A percentile compares a stretch with the other conserved stretches of the same genome.
These are phyloP conservation scores for Canariomyces notabilis DNA, from an alignment of 2,329 filamentous ascomycete genomes.

Conservation along the genomic window DNA sequence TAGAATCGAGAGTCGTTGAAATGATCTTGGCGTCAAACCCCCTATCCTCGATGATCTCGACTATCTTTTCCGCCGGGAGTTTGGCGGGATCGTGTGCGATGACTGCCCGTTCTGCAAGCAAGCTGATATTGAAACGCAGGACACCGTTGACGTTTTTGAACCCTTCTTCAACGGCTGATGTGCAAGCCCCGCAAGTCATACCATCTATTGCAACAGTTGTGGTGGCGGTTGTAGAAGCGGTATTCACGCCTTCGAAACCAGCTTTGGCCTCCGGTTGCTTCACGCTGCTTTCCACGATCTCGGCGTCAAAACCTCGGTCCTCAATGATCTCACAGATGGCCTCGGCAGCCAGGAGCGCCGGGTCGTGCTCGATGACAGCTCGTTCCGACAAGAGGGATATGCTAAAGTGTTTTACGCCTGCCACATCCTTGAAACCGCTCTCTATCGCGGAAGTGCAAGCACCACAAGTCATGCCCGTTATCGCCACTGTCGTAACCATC, in stretches of 20 bases:
- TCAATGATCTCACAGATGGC: slow-evolving; percentile 57
- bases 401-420: slow-evolving; percentile 69
- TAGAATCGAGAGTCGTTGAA: slow-evolving; percentile 61
- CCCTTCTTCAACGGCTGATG: slow-evolving; percentile 79
- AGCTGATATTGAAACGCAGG: slow-evolving; percentile 86
- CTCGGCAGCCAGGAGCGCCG: slow-evolving; percentile 45
- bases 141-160: slow-evolving; percentile 75
- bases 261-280: slow-evolving; percentile 36
- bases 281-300: slow-evolving; percentile 65
- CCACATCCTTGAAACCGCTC: slow-evolving; percentile 68
- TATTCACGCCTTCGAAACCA: slow-evolving; percentile 24
- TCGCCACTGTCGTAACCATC: slow-evolving; percentile 68
- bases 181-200: slow-evolving; percentile 97
- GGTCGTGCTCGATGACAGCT: slow-evolving; percentile 79
- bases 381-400: slow-evolving; percentile 81
- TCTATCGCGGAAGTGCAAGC: slow-evolving; percentile 85
- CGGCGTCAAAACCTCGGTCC: slow-evolving; percentile 75
- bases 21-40: slow-evolving; percentile 85
- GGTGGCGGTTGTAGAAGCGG: slow-evolving; percentile 48
- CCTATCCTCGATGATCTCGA: slow-evolving; percentile 78
- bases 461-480: slow-evolving; percentile 88
- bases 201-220: slow-evolving; percentile 89
- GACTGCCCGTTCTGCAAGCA: slow-evolving; percentile 87
- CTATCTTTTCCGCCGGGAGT: slow-evolving; percentile 68
- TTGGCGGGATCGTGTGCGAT: slow-evolving; percentile 74